Conservation (phyloP, 108 stramenopile genomes). For the Discostella pseudostelligera region DNA sequence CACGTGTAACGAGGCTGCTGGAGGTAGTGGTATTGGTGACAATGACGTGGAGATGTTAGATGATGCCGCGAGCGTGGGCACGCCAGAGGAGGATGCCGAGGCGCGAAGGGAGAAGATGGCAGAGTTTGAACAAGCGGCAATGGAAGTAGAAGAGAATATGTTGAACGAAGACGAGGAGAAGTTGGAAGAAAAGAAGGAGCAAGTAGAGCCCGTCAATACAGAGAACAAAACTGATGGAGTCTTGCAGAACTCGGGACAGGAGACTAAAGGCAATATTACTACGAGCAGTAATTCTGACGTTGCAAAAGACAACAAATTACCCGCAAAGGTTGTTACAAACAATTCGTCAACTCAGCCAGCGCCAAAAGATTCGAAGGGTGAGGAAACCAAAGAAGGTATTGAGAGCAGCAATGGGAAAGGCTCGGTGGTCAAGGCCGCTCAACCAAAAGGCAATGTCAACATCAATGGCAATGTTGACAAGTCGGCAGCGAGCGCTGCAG, state of each 20-base stretch:
- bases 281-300: slow-evolving; percentile 1
- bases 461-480: neutral
- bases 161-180: slow-evolving; percentile 27
- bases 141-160: slow-evolving; percentile 42
- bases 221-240: slow-evolving; percentile 5
- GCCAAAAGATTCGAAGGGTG: neutral
- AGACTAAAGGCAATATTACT: neutral
- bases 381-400: slow-evolving; percentile 6
- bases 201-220: slow-evolving; percentile 12
- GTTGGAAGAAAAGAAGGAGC: slow-evolving; percentile 14
- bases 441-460: neutral
- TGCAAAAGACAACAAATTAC: slow-evolving; percentile 9
- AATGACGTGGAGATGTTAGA: slow-evolving; percentile 35
- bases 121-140: slow-evolving; percentile 35
- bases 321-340: no score
- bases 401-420: slow-evolving; percentile 9
- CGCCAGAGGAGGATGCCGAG: slow-evolving; percentile 24
- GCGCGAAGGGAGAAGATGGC: slow-evolving; percentile 32
- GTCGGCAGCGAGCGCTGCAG: neutral
- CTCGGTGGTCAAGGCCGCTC: slow-evolving; percentile 7
- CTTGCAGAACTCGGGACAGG: slow-evolving; percentile 7
- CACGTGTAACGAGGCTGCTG: neutral
- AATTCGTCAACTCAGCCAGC: no score
- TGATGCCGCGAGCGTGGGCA: slow-evolving; percentile 33
- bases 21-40: neutral